These are phyloP conservation scores for Pythium coloratum DNA, from an alignment of 352 stramenopile species.

Conservation along the genomic window DNA sequence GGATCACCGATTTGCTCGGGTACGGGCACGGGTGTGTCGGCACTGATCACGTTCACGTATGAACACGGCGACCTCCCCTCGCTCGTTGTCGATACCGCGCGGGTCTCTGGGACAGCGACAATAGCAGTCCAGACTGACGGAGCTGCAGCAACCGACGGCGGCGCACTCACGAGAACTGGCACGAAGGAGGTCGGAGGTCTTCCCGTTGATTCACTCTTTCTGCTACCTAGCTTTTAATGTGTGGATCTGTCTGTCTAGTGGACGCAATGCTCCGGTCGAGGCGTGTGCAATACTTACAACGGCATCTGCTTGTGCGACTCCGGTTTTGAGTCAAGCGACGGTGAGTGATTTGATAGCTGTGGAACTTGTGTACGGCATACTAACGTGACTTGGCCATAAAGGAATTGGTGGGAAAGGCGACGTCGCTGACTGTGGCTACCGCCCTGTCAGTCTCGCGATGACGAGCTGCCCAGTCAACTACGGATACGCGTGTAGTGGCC, in stretches of 20 bases:
- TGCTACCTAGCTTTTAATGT: neutral
- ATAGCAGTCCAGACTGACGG: conserved; percentile 48
- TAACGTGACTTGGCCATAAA: conserved; percentile 1
- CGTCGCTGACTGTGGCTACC: conserved; percentile 37
- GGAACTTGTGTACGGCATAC: conserved; percentile 7
- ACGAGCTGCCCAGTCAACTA: conserved; percentile 46
- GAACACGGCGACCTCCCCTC: conserved; percentile 66
- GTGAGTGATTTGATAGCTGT: conserved; percentile 23
- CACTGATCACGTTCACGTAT: conserved; percentile 63
- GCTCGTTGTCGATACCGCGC: conserved; percentile 35
- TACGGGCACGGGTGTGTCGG: conserved; percentile 46
- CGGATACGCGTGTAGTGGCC: conserved; percentile 50
- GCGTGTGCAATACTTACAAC: conserved; percentile 46
- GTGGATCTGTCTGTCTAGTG: conserved; percentile 33
- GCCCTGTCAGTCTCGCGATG: conserved; percentile 36
- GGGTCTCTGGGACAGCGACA: conserved; percentile 31
- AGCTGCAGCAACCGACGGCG: conserved; percentile 35
- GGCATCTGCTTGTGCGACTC: conserved; percentile 50
- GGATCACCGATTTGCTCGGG: conserved; percentile 42
- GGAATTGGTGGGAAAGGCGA: conserved; percentile 23
- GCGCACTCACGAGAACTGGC: conserved; percentile 36
- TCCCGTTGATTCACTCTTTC: neutral
- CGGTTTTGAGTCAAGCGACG: conserved; percentile 58
- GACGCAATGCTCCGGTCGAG: conserved; percentile 60
- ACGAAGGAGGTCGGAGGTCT: conserved; percentile 56